Percentiles rank a stretch among this genome's conserved stretches.
phyloP scores from a whole-genome alignment of 345 rosid species.

The Erodium maritimum region DNA sequence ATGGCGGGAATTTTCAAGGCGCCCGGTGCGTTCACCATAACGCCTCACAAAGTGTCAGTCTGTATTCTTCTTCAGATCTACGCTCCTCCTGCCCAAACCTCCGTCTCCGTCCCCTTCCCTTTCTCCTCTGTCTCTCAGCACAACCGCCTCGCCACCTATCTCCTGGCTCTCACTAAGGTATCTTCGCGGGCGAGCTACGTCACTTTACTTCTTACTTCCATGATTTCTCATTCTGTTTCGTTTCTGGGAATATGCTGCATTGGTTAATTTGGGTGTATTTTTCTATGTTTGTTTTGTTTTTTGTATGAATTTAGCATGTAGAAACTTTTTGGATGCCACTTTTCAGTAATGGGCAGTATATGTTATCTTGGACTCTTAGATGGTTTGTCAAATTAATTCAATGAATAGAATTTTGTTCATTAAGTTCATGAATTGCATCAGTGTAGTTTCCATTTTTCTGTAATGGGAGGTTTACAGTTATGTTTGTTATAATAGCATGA shows the following conservation, averaged over 20 bases:
- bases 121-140: conserved; percentile 83
- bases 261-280: no score
- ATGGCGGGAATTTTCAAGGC: conserved; percentile 42
- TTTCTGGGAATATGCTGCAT: no score
- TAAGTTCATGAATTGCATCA: neutral
- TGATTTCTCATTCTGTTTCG: no score
- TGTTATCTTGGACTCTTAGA: neutral
- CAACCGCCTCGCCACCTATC: conserved; percentile 72
- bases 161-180: conserved; percentile 80
- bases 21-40: conserved; percentile 39
- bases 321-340: no score
- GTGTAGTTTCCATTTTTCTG: neutral
- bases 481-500: neutral
- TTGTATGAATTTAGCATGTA: no score
- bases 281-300: no score
- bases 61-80: conserved; percentile 71
- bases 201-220: no score
- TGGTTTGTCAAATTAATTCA: neutral
- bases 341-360: no score
- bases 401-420: neutral
- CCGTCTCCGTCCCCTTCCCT: conserved; percentile 46
- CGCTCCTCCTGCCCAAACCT: conserved; percentile 55
- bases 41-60: conserved; percentile 86
- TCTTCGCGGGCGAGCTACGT: no score
- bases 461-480: no score